Percentiles rank a stretch among this genome's conserved stretches.
Conservation (phyloP, 495 filamentous ascomycete species). For the Hypoxylon subgilvum region DNA sequence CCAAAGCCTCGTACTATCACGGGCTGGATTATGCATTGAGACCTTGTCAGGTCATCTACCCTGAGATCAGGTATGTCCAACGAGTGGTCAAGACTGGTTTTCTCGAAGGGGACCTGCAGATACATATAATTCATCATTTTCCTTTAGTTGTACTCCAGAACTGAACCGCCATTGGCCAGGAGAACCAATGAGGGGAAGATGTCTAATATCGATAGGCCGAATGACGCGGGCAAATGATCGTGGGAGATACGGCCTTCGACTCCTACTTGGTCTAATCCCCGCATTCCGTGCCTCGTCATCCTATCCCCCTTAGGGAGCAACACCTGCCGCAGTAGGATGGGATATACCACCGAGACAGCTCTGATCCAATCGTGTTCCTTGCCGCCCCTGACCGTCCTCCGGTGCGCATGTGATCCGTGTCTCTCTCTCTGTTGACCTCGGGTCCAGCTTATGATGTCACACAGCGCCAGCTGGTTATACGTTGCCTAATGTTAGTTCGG, state of each 20-base stretch:
- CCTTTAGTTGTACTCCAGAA: neutral
- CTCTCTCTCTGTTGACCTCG: neutral
- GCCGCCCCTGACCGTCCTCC: constrained; percentile 3
- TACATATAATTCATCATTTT: constrained; percentile 6
- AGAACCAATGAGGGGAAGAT: constrained; percentile 7
- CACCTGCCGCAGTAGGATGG: constrained; percentile 19
- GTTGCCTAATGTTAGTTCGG: constrained; percentile 1
- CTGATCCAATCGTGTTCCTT: constrained; percentile 25
- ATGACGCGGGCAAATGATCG: constrained; percentile 21
- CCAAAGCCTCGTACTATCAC: no score
- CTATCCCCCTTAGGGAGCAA: neutral
- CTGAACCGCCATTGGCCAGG: constrained; percentile 7
- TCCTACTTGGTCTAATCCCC: constrained; percentile 7
- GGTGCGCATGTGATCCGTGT: constrained; percentile 23
- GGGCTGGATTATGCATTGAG: no score
- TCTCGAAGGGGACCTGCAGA: constrained; percentile 25
- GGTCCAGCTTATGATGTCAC: constrained; percentile 35
- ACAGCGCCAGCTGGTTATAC: constrained; percentile 18
- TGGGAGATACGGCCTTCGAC: constrained; percentile 12
- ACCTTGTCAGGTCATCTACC: constrained; percentile 10
- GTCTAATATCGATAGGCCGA: constrained; percentile 9
- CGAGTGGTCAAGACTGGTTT: constrained; percentile 1
- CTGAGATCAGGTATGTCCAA: constrained; percentile 2
- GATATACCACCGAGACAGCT: neutral
- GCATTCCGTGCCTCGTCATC: constrained; percentile 4